Percentiles rank a stretch among this genome's conserved stretches.
phyloP scores from a whole-genome alignment of 2,329 filamentous ascomycete genomes.

The Sporothrix protearum region DNA sequence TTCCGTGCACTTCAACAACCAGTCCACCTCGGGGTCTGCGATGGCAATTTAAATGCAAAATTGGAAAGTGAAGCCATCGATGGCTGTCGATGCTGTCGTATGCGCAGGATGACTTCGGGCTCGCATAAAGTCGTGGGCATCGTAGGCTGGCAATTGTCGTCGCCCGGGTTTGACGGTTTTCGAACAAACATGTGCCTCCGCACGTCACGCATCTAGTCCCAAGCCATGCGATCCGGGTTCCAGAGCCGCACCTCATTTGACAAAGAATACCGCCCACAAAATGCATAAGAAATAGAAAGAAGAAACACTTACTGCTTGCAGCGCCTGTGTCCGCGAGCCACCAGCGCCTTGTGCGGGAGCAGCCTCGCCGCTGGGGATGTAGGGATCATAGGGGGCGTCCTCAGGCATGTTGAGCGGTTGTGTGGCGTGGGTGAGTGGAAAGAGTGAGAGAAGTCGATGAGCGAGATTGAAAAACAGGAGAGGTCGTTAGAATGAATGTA shows the following conservation, averaged over 20 bases:
- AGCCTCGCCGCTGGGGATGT: slow-evolving; percentile 69
- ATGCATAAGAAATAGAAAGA: background rate
- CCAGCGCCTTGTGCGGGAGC: slow-evolving; percentile 43
- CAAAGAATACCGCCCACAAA: background rate
- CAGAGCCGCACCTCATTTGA: background rate
- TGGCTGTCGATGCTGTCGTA: background rate
- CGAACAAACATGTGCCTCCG: background rate
- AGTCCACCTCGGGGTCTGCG: background rate
- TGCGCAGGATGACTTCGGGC: background rate
- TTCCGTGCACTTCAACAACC: background rate
- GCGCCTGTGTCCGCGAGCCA: slow-evolving; percentile 57
- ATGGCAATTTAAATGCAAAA: background rate
- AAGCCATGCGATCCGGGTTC: background rate
- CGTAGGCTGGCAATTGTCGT: background rate
- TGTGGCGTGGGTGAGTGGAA: background rate
- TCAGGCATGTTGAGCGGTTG: slow-evolving; percentile 47
- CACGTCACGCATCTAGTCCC: background rate
- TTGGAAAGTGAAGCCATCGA: background rate
- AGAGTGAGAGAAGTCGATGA: background rate
- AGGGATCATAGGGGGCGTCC: slow-evolving; percentile 76
- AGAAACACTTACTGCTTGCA: slow-evolving; percentile 73
- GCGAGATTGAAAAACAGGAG: background rate
- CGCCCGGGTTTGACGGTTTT: slow-evolving; percentile 2
- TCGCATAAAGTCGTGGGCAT: background rate
- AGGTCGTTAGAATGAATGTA: background rate